Percentiles rank a stretch among this genome's conserved stretches.
These are phyloP conservation scores for Entomortierella lignicola DNA, from an alignment of 192 early-diverging fungal species.

Conservation along the genomic window DNA sequence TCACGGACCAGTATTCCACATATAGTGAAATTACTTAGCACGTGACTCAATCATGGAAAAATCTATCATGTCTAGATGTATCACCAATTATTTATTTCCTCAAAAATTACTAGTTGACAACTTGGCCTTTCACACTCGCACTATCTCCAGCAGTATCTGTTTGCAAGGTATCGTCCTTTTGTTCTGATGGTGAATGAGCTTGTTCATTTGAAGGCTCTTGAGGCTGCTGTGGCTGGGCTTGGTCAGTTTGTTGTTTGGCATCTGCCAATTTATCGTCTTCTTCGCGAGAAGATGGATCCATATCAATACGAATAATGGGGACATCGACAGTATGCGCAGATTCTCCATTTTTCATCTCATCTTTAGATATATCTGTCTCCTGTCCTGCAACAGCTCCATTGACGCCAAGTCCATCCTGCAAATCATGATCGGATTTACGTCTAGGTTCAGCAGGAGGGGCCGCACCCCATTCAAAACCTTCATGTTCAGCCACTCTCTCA, in stretches of 20 bases:
- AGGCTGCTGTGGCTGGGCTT: not conserved
- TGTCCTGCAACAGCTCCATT: not conserved
- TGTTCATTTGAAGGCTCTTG: not conserved
- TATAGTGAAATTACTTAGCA: constrained; percentile 2
- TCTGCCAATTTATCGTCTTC: constrained; percentile 14
- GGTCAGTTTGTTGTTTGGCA: not conserved
- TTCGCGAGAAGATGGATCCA: constrained; percentile 28
- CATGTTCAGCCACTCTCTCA: constrained; percentile 37
- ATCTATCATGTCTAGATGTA: too few species aligned
- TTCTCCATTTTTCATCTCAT: not conserved
- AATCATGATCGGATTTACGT: constrained; percentile 30
- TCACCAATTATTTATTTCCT: too few species aligned
- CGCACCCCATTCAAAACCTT: constrained; percentile 32
- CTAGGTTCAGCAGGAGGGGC: constrained; percentile 36
- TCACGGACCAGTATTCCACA: not conserved
- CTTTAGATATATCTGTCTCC: not conserved
- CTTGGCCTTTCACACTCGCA: too few species aligned
- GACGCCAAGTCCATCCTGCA: not conserved
- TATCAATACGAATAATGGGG: constrained; percentile 49
- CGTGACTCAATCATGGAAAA: not conserved
- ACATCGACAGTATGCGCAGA: not conserved
- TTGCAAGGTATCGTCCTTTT: too few species aligned
- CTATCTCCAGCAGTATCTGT: too few species aligned
- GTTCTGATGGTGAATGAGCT: too few species aligned
- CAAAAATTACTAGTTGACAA: too few species aligned